Evolutionary conservation across 106 monocot genomes (phyloP), one percentile per base, ranked within the genome.

Genomic region (Hemerocallis citrina): DNA sequence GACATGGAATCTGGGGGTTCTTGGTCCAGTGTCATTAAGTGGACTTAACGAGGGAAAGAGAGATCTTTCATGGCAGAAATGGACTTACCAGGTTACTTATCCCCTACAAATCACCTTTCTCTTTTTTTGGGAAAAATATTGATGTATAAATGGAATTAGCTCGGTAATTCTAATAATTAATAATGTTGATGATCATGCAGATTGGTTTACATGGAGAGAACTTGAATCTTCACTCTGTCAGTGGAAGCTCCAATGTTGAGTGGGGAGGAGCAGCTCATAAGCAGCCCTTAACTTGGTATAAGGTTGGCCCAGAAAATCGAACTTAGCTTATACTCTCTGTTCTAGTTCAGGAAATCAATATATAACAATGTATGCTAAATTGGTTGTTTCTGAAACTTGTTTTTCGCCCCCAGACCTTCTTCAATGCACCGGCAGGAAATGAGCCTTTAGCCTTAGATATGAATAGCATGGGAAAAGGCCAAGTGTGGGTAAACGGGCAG

Each of bases 401-500:
- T 35, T 27, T 51, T 39, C 11, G n/a, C n/a, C 16, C 1, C 16
- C 59, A 92, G 92, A 70, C 87, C 11, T 81, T 75, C 56, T 98
- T 98, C 68, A 78, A 91, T 74, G 82, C 84, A 27, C 96, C 96
- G 42, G 77, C 42, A 58, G 96, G 96, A 7, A 52, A 78, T 65
- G 82, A 77, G 23, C 96, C 96, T 29, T 72, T 98, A 64, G 91
- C 87, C 59, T 69, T 98, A 34, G 96, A 98, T 62, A 88, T 98
- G 96, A 55, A 52, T 25, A 84, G 74, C 63, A 92, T 98, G 96
- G 91, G 84, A 27, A 98, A 98, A 61, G 96, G 96, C n/a, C 88
- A 91, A 74, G 52, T 92, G 25, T 98, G 96, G 96, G 62, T 98
- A 47, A 98, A 98, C 56, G 91, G 96, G 36, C 84, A 77, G 63